Conservation (phyloP, 1,284 basidiomycete genomes). For the Hortiboletus rubellus region DNA sequence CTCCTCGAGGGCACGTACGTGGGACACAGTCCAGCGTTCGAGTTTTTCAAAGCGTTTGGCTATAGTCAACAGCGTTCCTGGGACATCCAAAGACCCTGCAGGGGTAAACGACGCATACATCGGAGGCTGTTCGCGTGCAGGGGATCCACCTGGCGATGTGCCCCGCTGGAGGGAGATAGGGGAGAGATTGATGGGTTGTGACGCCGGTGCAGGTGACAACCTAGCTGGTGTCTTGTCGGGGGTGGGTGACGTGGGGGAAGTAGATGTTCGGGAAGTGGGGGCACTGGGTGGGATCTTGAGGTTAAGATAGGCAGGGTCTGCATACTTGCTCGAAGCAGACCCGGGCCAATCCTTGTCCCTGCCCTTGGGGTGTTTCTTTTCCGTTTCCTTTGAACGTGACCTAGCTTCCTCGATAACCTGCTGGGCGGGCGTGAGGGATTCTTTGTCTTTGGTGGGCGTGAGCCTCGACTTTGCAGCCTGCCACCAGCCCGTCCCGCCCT, state of each 20-base stretch:
- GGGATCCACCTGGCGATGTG: conserved; percentile 50
- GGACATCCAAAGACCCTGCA: conserved; percentile 68
- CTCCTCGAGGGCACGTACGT: conserved; percentile 78
- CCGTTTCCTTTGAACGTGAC: conserved; percentile 50
- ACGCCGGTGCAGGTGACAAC: conserved; percentile 44
- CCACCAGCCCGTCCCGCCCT: conserved; percentile 60
- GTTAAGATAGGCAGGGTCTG: conserved; percentile 55
- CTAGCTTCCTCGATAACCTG: conserved; percentile 74
- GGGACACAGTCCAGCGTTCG: conserved; percentile 81
- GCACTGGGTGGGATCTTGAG: conserved; percentile 45
- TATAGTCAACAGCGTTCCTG: conserved; percentile 57
- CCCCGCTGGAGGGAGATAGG: conserved; percentile 37
- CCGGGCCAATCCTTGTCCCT: conserved; percentile 61
- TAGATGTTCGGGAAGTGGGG: conserved; percentile 42
- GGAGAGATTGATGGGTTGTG: conserved; percentile 35
- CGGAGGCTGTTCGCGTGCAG: conserved; percentile 60
- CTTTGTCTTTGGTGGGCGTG: conserved; percentile 73
- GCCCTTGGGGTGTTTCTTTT: conserved; percentile 49
- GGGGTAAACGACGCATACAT: conserved; percentile 71
- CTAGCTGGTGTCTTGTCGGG: conserved; percentile 58
- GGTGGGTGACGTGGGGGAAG: conserved; percentile 55
- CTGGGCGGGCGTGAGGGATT: conserved; percentile 74
- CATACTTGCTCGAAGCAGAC: conserved; percentile 48
- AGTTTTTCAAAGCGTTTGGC: conserved; percentile 68
- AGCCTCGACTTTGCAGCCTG: conserved; percentile 64